Conservation (phyloP, 1,284 basidiomycete genomes). For the Mycosarcoma mackinlayi region DNA sequence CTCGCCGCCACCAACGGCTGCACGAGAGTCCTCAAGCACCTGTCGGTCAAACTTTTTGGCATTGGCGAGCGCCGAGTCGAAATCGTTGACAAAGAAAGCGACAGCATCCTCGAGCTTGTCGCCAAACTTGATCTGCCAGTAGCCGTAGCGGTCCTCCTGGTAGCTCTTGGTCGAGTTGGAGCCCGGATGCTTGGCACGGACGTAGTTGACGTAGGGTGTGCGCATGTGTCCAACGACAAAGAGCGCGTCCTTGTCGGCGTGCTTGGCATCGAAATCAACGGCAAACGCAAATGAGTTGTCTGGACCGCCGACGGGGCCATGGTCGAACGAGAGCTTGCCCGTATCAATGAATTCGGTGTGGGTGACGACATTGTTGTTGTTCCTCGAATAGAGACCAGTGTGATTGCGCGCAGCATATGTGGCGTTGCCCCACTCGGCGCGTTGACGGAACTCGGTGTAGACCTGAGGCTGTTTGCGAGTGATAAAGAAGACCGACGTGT, state of each 20-base stretch:
- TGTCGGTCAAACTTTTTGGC: constrained; percentile 68
- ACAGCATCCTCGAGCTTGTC: constrained; percentile 68
- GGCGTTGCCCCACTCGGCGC: constrained; percentile 65
- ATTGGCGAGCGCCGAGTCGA: constrained; percentile 74
- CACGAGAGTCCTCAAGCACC: constrained; percentile 59
- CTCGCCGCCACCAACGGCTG: constrained; percentile 57
- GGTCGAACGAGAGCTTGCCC: constrained; percentile 57
- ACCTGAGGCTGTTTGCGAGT: constrained; percentile 54
- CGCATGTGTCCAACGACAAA: constrained; percentile 63
- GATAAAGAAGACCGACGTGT: constrained; percentile 55
- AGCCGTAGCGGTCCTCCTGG: constrained; percentile 62
- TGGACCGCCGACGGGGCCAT: constrained; percentile 53
- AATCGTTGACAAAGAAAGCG: constrained; percentile 73
- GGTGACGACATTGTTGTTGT: constrained; percentile 64
- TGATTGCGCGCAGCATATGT: constrained; percentile 59
- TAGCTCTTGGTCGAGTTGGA: constrained; percentile 52
- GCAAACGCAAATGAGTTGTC: constrained; percentile 64
- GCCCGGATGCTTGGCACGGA: constrained; percentile 45
- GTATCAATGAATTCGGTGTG: constrained; percentile 59
- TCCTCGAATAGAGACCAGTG: constrained; percentile 52
- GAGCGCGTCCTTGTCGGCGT: constrained; percentile 52
- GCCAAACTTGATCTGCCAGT: constrained; percentile 60
- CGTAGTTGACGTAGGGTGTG: constrained; percentile 61
- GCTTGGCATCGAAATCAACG: constrained; percentile 57
- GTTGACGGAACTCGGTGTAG: constrained; percentile 63